Conservation (phyloP, 768 basidiomycete species). For the Stropharia rugosoannulata region DNA sequence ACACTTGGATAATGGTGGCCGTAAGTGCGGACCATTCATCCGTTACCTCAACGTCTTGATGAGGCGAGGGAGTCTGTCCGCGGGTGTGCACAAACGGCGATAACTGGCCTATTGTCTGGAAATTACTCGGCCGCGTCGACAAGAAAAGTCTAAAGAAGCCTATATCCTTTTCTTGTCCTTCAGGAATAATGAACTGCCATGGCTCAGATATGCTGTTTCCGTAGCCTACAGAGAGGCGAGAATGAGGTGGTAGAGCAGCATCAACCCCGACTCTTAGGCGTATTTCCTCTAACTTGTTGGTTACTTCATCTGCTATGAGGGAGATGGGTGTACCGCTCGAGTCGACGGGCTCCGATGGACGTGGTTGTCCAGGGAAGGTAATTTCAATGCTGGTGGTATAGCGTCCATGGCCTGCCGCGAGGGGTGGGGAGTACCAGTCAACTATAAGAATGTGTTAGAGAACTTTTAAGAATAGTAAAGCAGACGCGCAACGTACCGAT, state of each 20-base stretch:
- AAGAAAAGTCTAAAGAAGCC: constrained; percentile 45
- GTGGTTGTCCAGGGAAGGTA: neutral
- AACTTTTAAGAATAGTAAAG: neutral
- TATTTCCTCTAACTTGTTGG: neutral
- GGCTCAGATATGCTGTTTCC: constrained; percentile 33
- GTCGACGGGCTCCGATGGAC: neutral
- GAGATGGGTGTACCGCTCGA: neutral
- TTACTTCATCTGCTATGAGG: neutral
- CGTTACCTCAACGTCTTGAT: constrained; percentile 10
- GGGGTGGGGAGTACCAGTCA: constrained; percentile 27
- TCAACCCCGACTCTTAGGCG: constrained; percentile 16
- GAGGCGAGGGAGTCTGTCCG: neutral
- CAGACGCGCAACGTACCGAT: constrained; percentile 27
- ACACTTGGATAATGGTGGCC: no score
- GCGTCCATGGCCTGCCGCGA: constrained; percentile 19
- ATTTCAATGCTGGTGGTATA: neutral
- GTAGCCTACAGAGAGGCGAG: constrained; percentile 37
- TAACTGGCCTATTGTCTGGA: constrained; percentile 31
- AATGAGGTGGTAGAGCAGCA: constrained; percentile 22
- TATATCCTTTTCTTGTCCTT: constrained; percentile 32
- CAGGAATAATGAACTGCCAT: constrained; percentile 28
- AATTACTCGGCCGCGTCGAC: constrained; percentile 32
- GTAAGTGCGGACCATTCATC: no score
- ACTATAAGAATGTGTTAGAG: constrained; percentile 9
- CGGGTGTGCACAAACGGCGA: constrained; percentile 23